Evolutionary conservation across 768 basidiomycete species (phyloP).

Genomic region (Kwoniella sp.): DNA sequence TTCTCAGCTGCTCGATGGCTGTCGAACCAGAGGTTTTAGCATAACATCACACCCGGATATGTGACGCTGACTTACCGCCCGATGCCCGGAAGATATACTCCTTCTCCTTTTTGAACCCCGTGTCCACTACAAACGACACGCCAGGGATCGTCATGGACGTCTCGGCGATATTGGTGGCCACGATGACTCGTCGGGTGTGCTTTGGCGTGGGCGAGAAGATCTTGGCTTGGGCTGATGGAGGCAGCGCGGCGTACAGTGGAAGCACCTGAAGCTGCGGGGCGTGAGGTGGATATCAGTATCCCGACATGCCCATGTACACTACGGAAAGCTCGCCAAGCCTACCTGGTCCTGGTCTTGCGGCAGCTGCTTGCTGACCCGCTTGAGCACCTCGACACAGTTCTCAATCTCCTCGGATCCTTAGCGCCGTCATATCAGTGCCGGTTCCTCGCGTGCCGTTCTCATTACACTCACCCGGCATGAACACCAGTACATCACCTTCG

Average conservation of each 20-base stretch:
- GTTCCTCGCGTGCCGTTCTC: not conserved
- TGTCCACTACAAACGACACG: conserved; percentile 90
- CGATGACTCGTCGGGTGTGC: conserved; percentile 78
- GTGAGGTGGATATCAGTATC: too few relatives aligned
- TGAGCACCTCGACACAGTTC: conserved; percentile 69
- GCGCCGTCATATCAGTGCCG: not conserved
- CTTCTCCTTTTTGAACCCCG: conserved; percentile 94
- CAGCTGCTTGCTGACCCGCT: conserved; percentile 64
- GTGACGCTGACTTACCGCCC: conserved; percentile 67
- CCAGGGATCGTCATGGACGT: conserved; percentile 97
- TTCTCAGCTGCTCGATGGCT: conserved; percentile 85
- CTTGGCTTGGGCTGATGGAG: conserved; percentile 68
- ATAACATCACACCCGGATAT: too few relatives aligned
- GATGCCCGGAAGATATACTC: conserved; percentile 65
- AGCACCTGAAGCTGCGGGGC: conserved; percentile 65
- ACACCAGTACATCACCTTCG: conserved; percentile 81
- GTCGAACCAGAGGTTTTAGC: too few relatives aligned
- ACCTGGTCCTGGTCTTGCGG: conserved; percentile 60
- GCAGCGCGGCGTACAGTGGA: conserved; percentile 82
- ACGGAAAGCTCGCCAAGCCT: conserved; percentile 11
- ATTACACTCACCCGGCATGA: conserved; percentile 67
- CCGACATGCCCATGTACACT: too few relatives aligned
- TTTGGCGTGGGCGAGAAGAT: conserved; percentile 68
- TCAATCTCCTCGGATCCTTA: conserved; percentile 99
- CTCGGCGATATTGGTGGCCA: conserved; percentile 97